Base-by-base conservation (phyloP, 768 basidiomycete species). In the Tylopilus felleus region DNA sequence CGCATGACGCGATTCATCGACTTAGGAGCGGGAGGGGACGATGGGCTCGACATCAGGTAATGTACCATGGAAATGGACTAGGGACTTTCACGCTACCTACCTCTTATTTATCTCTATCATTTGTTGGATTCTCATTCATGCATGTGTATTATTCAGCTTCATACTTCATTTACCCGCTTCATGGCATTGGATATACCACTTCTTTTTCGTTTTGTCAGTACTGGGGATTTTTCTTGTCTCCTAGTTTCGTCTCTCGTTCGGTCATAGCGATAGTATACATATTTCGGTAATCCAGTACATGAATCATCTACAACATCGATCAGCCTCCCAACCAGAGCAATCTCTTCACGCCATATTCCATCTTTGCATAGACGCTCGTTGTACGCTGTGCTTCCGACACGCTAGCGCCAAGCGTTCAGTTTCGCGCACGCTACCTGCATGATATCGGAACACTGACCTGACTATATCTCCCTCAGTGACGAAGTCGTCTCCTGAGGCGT, bases 301-400 rank as follows among this genome's bases (percentile, higher is more conserved):
- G 27, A 44, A 50, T 33, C 28, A 39, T 29, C 33, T 14, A 33
- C 14, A 14, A 33, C 31, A 25, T 44, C 25, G 25, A 57, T 69
- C 61, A 90, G 58, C 86, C 80, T 46, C 91, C 90, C 45, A 96
- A 71, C 93, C 93, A 96, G 55, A 96, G 71, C 66, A 96, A 73
- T 59, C 93, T 77, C 77, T 95, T 98, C 47, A 97, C 78, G 0
- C 90, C 91, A 68, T 96, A 93, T 65, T 97, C 94, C 83, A 96
- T 88, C 73, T 93, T 93, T 14, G 93, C 83, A 68, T 91, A 89
- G 60, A 95, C 76, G 56, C 85, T 90, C 3, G 92, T 97, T 76
- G 86, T 85, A 50, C 82, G 79, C 67, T 88, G 85, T 2, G 95
- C 95, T 60, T 97, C 92, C 8, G 80, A 78, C 60, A 94, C 67